A percentile compares a stretch with the other conserved stretches of the same genome.
Evolutionary conservation across 352 stramenopile species (phyloP).

Genomic region (Aphanomyces astaci): DNA sequence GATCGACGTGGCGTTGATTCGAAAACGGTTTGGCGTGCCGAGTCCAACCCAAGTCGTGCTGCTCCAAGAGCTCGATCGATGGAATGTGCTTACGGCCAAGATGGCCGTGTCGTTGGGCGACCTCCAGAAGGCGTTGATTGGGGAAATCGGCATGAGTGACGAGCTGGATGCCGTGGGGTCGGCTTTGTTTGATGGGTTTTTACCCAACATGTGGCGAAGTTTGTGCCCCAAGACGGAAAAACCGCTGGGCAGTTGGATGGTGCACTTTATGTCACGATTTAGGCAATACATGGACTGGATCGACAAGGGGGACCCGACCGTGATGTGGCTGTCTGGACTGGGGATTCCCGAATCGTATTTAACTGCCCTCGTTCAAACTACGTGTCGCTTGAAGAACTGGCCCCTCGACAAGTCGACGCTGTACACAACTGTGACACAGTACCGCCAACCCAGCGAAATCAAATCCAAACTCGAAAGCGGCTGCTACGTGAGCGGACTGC

Average conservation of each 20-base stretch:
- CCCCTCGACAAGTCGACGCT: conserved; percentile 92
- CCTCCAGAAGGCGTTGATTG: conserved; percentile 87
- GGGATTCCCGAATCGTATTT: conserved; percentile 95
- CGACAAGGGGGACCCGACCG: conserved; percentile 74
- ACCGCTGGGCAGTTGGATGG: conserved; percentile 93
- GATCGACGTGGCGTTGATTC: conserved; percentile 83
- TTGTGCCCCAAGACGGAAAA: conserved; percentile 92
- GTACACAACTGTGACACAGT: conserved; percentile 90
- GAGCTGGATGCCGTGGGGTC: conserved; percentile 89
- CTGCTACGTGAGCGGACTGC: conserved; percentile 89
- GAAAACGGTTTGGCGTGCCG: conserved; percentile 68
- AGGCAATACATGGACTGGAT: conserved; percentile 91
- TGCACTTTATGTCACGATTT: conserved; percentile 85
- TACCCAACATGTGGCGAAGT: conserved; percentile 86
- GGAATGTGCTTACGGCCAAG: conserved; percentile 84
- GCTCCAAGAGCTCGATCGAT: conserved; percentile 92
- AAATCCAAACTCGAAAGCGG: conserved; percentile 60
- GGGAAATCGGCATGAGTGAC: conserved; percentile 96
- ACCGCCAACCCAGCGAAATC: conserved; percentile 58
- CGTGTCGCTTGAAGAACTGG: conserved; percentile 90
- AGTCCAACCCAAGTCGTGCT: conserved; percentile 89
- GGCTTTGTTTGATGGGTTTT: conserved; percentile 89
- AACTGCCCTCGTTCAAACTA: conserved; percentile 92
- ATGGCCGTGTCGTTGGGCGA: conserved; percentile 85
- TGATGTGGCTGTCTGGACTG: conserved; percentile 92